A percentile compares a stretch with the other conserved stretches of the same genome.
These are phyloP conservation scores for Puya raimondii DNA, from an alignment of 176 grass and related monocot species.

Conservation along the genomic window DNA sequence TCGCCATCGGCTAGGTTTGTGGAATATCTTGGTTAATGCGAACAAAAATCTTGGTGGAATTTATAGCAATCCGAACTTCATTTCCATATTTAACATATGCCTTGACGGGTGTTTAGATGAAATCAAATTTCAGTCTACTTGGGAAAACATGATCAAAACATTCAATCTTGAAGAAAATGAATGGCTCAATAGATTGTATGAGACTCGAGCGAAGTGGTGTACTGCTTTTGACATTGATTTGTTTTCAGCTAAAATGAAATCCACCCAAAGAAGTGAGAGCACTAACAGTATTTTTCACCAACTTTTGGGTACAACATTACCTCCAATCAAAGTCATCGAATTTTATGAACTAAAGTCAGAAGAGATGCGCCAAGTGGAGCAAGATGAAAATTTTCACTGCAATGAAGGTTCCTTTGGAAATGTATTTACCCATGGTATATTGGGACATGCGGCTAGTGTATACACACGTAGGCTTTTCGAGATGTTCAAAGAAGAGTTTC, in stretches of 20 bases:
- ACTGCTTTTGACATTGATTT: conserved; percentile 55
- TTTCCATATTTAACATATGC: conserved; percentile 61
- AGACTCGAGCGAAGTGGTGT: conserved; percentile 62
- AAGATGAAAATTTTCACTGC: conserved; percentile 58
- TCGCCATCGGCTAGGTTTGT: conserved; percentile 50
- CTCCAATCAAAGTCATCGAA: conserved; percentile 33
- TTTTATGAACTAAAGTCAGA: conserved; percentile 46
- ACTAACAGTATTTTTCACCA: conserved; percentile 59
- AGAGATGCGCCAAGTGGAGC: conserved; percentile 63
- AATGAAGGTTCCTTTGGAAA: conserved; percentile 45
- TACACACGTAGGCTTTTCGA: conserved; percentile 86
- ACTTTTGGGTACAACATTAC: conserved; percentile 36
- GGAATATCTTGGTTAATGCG: conserved; percentile 72
- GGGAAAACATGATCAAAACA: conserved; percentile 48
- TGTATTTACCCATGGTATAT: conserved; percentile 69
- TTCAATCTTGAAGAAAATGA: conserved; percentile 75
- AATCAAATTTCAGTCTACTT: conserved; percentile 57
- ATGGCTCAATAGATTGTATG: conserved; percentile 78
- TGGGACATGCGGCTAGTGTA: conserved; percentile 64
- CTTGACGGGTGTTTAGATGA: conserved; percentile 60
- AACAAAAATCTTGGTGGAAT: conserved; percentile 54
- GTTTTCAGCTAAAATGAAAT: conserved; percentile 66
- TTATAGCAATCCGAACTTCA: conserved; percentile 56
- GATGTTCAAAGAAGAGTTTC: conserved; percentile 72
- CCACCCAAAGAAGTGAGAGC: conserved; percentile 54